Evolutionary conservation across 805 yeast genomes (phyloP).

Genomic region (Ogataea glucozyma): DNA sequence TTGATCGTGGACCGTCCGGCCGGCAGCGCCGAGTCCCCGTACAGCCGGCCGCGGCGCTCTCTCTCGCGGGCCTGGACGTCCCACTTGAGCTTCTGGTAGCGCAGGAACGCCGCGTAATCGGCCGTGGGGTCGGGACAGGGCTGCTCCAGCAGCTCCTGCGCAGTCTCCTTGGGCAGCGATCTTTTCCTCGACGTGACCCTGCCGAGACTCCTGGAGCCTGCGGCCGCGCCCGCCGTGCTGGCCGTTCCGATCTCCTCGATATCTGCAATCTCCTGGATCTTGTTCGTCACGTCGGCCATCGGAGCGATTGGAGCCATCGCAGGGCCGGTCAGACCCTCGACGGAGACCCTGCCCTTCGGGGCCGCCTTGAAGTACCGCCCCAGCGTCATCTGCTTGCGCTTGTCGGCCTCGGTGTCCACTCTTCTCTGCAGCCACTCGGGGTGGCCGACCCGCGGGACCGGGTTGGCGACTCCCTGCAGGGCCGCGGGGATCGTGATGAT

Average conservation of each 20-base stretch:
- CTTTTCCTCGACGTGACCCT: constrained; percentile 52
- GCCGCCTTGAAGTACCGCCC: constrained; percentile 55
- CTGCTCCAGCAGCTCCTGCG: constrained; percentile 48
- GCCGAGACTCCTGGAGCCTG: no score
- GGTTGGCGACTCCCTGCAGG: constrained; percentile 79
- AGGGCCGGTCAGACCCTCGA: no score
- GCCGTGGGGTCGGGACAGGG: constrained; percentile 65
- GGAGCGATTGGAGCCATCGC: no score
- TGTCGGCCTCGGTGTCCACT: constrained; percentile 61
- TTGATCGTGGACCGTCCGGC: constrained; percentile 64
- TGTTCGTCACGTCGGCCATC: constrained; percentile 36
- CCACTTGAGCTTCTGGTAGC: constrained; percentile 89
- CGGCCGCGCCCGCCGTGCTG: no score
- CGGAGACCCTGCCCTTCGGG: constrained; percentile 38
- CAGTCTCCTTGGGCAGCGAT: constrained; percentile 38
- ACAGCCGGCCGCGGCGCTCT: constrained; percentile 69
- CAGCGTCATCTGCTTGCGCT: constrained; percentile 69
- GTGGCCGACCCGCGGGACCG: constrained; percentile 91
- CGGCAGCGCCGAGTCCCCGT: constrained; percentile 58
- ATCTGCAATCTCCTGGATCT: constrained; percentile 75
- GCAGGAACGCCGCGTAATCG: constrained; percentile 68
- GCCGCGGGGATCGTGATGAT: constrained; percentile 98
- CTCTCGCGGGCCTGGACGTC: constrained; percentile 69
- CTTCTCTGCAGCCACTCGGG: constrained; percentile 87
- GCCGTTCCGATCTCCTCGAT: no score